A percentile compares a stretch with the other conserved stretches of the same genome.
phyloP scores from a whole-genome alignment of 1,284 basidiomycete species.

The Malassezia yamatoensis region DNA sequence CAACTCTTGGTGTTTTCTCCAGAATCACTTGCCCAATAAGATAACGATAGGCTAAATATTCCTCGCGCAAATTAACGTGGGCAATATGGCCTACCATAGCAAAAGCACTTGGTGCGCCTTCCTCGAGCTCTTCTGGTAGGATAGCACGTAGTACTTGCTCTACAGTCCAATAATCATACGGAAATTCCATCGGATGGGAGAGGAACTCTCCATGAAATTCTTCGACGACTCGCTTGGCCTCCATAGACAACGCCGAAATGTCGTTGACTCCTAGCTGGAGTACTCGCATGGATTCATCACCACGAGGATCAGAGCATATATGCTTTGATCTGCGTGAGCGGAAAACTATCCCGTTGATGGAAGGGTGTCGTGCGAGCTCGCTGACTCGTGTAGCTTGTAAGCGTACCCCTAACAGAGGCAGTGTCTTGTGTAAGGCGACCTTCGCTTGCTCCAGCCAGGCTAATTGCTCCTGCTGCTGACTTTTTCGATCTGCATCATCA shows the following conservation, averaged over 20 bases:
- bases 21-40: conserved; percentile 77
- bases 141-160: conserved; percentile 19
- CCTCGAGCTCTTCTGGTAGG: conserved; percentile 12
- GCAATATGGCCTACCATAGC: conserved; percentile 78
- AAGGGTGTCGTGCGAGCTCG: conserved; percentile 3
- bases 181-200: conserved; percentile 12
- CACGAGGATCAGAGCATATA: conserved; percentile 10
- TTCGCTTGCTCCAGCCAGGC: conserved; percentile 6
- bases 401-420: conserved; percentile 14
- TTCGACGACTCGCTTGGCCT: conserved; percentile 1
- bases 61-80: conserved; percentile 79
- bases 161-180: conserved; percentile 17
- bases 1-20: conserved; percentile 55
- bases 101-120: conserved; percentile 74
- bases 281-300: conserved; percentile 5
- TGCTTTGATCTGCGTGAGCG: conserved; percentile 14
- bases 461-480: conserved; percentile 10
- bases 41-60: conserved; percentile 81
- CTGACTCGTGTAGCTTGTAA: conserved; percentile 4
- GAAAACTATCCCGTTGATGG: conserved; percentile 11
- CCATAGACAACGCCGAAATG: background rate
- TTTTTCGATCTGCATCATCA: background rate
- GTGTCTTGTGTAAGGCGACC: conserved; percentile 5
- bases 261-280: conserved; percentile 12
- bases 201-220: conserved; percentile 2